A percentile compares a stretch with the other conserved stretches of the same genome.
phyloP scores from a whole-genome alignment of 139 green algal genomes.

The Pedinophyceae sp. region DNA sequence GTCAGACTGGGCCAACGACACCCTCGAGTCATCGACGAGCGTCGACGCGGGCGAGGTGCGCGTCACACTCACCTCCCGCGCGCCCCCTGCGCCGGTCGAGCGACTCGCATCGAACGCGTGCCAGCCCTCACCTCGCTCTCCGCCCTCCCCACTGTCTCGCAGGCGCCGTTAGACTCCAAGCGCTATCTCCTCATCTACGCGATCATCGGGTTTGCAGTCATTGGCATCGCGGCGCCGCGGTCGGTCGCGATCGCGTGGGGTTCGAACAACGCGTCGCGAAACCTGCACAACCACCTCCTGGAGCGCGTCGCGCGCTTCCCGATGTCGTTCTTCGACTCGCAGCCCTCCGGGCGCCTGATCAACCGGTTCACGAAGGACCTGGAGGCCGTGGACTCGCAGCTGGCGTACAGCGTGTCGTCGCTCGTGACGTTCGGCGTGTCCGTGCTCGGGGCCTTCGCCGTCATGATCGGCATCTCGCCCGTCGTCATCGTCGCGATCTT shows the following conservation, averaged over 20 bases:
- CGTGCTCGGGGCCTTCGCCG: slow-evolving; percentile 33
- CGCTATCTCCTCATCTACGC: slow-evolving; percentile 1
- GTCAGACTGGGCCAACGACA: slow-evolving; percentile 45
- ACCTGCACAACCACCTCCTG: slow-evolving; percentile 24
- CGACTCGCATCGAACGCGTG: too few species aligned
- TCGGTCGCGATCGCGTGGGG: slow-evolving; percentile 22
- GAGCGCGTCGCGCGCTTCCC: slow-evolving; percentile 43
- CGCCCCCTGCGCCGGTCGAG: too few species aligned
- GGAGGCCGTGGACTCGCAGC: slow-evolving; percentile 45
- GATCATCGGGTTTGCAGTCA: neutral
- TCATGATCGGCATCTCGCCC: slow-evolving; percentile 42
- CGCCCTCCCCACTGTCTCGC: too few species aligned
- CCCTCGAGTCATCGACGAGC: too few species aligned
- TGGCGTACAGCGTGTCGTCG: slow-evolving; percentile 27
- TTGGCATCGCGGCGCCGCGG: slow-evolving; percentile 6
- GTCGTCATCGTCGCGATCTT: slow-evolving; percentile 33
- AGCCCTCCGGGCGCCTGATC: slow-evolving; percentile 58
- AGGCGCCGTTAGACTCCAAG: too few species aligned
- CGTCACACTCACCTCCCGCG: too few species aligned
- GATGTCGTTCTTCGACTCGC: slow-evolving; percentile 76
- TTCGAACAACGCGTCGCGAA: slow-evolving; percentile 22
- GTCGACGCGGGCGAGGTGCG: too few species aligned
- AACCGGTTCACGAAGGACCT: slow-evolving; percentile 76
- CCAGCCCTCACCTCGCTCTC: too few species aligned
- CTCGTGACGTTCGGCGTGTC: slow-evolving; percentile 31